Evolutionary conservation across 805 yeast species (phyloP).

Genomic region (Henningerozyma blattae): DNA sequence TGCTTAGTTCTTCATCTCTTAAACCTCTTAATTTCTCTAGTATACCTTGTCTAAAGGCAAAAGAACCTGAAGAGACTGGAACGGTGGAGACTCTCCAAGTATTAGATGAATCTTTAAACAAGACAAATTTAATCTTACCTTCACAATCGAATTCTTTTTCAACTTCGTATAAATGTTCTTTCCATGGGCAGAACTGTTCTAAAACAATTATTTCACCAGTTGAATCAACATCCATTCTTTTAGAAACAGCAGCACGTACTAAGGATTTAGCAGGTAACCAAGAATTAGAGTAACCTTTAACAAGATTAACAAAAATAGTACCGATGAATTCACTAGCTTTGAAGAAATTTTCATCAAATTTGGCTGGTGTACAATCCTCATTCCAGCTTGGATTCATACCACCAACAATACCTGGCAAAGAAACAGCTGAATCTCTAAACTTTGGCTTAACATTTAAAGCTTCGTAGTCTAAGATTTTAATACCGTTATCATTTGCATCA

Average conservation of each 20-base stretch:
- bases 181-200: slow-evolving; percentile 85
- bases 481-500: slow-evolving; percentile 95
- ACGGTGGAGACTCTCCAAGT: slow-evolving; percentile 89
- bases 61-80: slow-evolving; percentile 64
- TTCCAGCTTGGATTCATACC: slow-evolving; percentile 83
- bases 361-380: slow-evolving; percentile 50
- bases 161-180: slow-evolving; percentile 71
- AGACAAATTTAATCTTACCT: slow-evolving; percentile 57
- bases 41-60: slow-evolving; percentile 74
- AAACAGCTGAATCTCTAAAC: slow-evolving; percentile 62
- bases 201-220: slow-evolving; percentile 68
- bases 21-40: slow-evolving; percentile 94
- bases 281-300: slow-evolving; percentile 62
- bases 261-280: slow-evolving; percentile 85
- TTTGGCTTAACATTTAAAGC: slow-evolving; percentile 34
- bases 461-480: slow-evolving; percentile 47
- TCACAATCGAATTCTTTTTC: slow-evolving; percentile 48
- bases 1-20: slow-evolving; percentile 72
- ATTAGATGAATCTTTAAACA: slow-evolving; percentile 62
- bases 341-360: slow-evolving; percentile 52
- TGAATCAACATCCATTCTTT: slow-evolving; percentile 44
- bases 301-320: slow-evolving; percentile 51
- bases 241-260: slow-evolving; percentile 57
- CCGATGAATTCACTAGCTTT: slow-evolving; percentile 81
- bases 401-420: slow-evolving; percentile 68